Evolutionary conservation across 176 grass and related monocot species (phyloP).

Genomic region (Poa annua): DNA sequence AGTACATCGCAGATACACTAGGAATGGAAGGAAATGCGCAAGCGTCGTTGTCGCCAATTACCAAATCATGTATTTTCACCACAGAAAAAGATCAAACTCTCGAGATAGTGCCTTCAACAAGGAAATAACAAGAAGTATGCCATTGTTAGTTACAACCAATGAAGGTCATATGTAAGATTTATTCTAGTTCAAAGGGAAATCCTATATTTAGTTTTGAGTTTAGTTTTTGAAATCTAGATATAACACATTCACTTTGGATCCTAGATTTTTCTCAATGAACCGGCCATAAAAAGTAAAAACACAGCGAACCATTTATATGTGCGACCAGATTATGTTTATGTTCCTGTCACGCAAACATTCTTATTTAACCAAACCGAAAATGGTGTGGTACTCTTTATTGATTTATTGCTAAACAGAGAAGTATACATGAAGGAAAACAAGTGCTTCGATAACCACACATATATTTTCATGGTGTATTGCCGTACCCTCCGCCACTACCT

Average conservation of each 20-base stretch:
- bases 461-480: background rate
- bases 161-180: no score
- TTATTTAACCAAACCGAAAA: background rate
- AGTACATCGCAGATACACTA: no score
- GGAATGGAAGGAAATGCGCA: no score
- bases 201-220: background rate
- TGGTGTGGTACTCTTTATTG: background rate
- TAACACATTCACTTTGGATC: background rate
- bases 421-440: background rate
- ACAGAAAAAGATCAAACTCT: no score
- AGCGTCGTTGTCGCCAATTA: no score
- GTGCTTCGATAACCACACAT: background rate
- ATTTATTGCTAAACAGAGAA: background rate
- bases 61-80: no score
- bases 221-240: background rate
- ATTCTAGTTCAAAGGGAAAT: background rate
- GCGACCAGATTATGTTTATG: background rate
- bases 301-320: background rate
- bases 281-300: background rate
- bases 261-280: background rate
- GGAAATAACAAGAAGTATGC: no score
- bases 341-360: background rate
- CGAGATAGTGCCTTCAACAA: no score
- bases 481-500: background rate
- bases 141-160: no score